Percentiles rank a stretch among this genome's conserved stretches.
Evolutionary conservation across 1,284 basidiomycete genomes (phyloP).

Genomic region (Malassezia caprae): DNA sequence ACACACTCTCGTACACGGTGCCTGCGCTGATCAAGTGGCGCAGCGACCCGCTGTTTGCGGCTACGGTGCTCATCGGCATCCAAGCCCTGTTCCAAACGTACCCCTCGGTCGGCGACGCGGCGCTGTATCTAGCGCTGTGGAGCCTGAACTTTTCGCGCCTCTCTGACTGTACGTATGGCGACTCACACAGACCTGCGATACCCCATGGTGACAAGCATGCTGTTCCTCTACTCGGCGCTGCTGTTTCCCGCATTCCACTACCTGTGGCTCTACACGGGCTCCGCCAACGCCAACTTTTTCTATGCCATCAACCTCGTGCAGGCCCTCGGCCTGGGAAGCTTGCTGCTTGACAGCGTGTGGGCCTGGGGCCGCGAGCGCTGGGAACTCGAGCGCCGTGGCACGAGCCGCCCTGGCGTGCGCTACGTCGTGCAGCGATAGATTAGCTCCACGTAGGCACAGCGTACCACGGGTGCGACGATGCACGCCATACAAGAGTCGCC

Average conservation of each 20-base stretch:
- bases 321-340: conserved; percentile 73
- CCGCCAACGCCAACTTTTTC: conserved; percentile 96
- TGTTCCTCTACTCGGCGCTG: conserved; percentile 72
- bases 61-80: conserved; percentile 66
- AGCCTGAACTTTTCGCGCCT: conserved; percentile 50
- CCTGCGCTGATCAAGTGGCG: conserved; percentile 70
- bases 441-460: background rate
- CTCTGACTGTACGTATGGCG: background rate
- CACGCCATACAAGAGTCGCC: background rate
- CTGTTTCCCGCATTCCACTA: conserved; percentile 84
- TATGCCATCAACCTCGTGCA: conserved; percentile 91
- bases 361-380: conserved; percentile 51
- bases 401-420: background rate
- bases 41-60: conserved; percentile 74
- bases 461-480: conserved; percentile 5
- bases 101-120: conserved; percentile 76
- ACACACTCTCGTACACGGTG: conserved; percentile 70
- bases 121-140: conserved; percentile 70
- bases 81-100: conserved; percentile 82
- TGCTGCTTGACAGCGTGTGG: conserved; percentile 68
- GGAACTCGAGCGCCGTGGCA: conserved; percentile 25
- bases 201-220: conserved; percentile 71
- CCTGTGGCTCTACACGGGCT: conserved; percentile 80
- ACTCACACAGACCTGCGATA: conserved; percentile 63
- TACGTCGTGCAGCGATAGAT: conserved; percentile 19